phyloP scores from a whole-genome alignment of 2,329 filamentous ascomycete species.

The Venturia effusa region DNA sequence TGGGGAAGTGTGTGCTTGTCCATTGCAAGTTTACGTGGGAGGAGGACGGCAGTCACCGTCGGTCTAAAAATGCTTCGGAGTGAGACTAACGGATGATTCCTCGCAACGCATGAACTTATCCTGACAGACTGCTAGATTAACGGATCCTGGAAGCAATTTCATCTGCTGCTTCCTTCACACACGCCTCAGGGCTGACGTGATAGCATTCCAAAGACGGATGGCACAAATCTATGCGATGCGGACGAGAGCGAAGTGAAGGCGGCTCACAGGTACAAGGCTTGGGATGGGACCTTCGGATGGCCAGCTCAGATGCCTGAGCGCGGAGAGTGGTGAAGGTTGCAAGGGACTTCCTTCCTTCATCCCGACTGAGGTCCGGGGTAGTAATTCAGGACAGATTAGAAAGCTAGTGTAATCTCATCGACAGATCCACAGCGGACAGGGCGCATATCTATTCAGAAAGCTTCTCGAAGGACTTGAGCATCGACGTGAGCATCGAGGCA shows the following conservation, averaged over 20 bases:
- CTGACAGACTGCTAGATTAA: neutral
- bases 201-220: neutral
- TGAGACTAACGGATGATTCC: neutral
- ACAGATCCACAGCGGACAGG: neutral
- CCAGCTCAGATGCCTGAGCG: neutral
- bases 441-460: neutral
- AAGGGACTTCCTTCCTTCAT: slow-evolving; percentile 1
- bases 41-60: no score
- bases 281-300: neutral
- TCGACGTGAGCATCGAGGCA: neutral
- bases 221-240: neutral
- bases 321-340: neutral
- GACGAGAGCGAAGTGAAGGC: neutral
- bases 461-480: slow-evolving; percentile 2
- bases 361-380: neutral
- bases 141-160: neutral
- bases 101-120: neutral
- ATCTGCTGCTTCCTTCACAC: neutral
- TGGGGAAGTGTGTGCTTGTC: neutral
- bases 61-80: no score
- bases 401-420: neutral
- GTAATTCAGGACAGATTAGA: neutral
- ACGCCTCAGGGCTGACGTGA: neutral
- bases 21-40: neutral
- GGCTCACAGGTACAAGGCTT: neutral